Evolutionary conservation across 2,329 filamentous ascomycete species (phyloP), one percentile per base, ranked within the genome.

Genomic region (Aspergillus awamori): DNA sequence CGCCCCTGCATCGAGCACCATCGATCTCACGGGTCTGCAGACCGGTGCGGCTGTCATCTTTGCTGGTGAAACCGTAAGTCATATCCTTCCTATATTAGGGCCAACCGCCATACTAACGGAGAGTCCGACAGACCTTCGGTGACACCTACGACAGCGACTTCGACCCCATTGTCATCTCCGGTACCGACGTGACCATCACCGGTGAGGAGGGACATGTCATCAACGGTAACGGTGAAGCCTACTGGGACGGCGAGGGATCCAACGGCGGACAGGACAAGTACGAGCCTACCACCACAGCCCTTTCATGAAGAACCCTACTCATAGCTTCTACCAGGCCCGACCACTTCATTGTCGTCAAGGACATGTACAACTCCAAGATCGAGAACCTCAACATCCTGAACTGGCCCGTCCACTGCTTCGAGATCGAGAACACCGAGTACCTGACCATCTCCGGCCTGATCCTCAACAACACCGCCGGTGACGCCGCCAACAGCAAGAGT

Each of bases 231-330:
- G 79, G 79, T 3, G 69, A 69, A 20, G 66, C 70, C n/a, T 81
- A 78, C 69, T 81, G 79, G 79, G 79, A 81, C 61, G 78, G 78
- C 5, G 65, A 79, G 15, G 81, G 81, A 15, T 76, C 73, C n/a
- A 83, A 83, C 57, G 80, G 80, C n/a, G 80, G 80, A 4, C 67
- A 69, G 13, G 58, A 60, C 28, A 63, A 63, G 61, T 63, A 20
- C 39, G 33, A n/a, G 22, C 36, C 4, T 33, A 15, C 13, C 36
- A 17, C 10, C 24, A 28, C 15, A 22, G 24, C 43, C 6, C 2
- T 26, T 6, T 8, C n/a, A 6, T 2, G 8, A 57, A 11, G 30
- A 43, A 39, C 17, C 10, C 5, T 5, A n/a, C 2, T 28, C n/a
- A 36, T 22, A 36, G 5, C 26, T 11, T n/a, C 26, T 30, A 8